Percentiles rank a stretch among this genome's conserved stretches.
Conservation (phyloP, 164 flowering plant genomes). For the Annona cherimola region DNA sequence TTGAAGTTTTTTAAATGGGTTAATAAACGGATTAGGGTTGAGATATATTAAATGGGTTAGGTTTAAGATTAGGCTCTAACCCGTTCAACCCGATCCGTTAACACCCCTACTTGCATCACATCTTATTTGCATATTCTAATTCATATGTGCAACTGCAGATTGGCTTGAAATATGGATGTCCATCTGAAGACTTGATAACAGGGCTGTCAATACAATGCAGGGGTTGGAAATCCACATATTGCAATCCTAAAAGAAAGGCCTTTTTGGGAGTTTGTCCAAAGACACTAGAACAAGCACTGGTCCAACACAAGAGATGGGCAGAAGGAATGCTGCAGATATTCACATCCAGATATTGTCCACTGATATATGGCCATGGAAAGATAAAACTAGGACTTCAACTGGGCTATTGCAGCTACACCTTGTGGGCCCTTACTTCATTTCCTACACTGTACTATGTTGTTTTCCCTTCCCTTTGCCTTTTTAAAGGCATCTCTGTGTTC, state of each 20-base stretch:
- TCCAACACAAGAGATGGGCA: slow-evolving; percentile 33
- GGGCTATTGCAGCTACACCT: slow-evolving; percentile 16
- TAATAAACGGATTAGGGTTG: too few relatives aligned
- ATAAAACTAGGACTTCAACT: slow-evolving; percentile 25
- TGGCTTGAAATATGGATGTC: slow-evolving; percentile 33
- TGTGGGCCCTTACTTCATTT: slow-evolving; percentile 25
- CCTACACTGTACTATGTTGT: slow-evolving; percentile 21
- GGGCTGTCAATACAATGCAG: slow-evolving; percentile 34
- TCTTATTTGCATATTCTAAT: not conserved
- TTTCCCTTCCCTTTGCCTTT: slow-evolving; percentile 24
- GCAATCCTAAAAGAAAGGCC: slow-evolving; percentile 17
- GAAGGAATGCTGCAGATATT: slow-evolving; percentile 31
- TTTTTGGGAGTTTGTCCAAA: slow-evolving; percentile 29
- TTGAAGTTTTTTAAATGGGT: too few relatives aligned
- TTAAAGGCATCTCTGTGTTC: slow-evolving; percentile 22
- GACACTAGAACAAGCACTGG: slow-evolving; percentile 20
- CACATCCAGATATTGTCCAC: slow-evolving; percentile 24
- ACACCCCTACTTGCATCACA: too few relatives aligned
- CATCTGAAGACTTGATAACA: slow-evolving; percentile 35
- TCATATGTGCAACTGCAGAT: slow-evolving; percentile 18
- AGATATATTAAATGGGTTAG: too few relatives aligned
- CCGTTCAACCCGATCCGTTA: too few relatives aligned
- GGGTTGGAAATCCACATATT: slow-evolving; percentile 34
- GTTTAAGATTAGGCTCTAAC: too few relatives aligned
- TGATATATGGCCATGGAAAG: slow-evolving; percentile 19